A percentile compares a stretch with the other conserved stretches of the same genome.
Evolutionary conservation across 2,329 filamentous ascomycete species (phyloP).

Genomic region (Alternaria conjuncta): DNA sequence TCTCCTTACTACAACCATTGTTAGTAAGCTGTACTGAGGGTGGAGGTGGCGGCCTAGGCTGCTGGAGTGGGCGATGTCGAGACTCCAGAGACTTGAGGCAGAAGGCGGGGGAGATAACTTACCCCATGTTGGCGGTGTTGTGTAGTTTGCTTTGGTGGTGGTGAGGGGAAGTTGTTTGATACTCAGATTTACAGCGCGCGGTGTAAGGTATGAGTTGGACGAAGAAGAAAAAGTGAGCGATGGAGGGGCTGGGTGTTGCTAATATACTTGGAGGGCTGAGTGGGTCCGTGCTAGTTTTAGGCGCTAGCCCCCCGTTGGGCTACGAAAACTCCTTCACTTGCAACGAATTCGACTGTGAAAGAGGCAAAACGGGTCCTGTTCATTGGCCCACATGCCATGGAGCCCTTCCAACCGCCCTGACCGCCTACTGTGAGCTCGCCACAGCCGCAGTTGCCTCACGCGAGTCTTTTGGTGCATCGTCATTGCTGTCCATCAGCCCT

Average conservation of each 20-base stretch:
- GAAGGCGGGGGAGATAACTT: constrained; percentile 45
- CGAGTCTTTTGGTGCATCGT: constrained; percentile 19
- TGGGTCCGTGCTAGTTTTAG: constrained; percentile 10
- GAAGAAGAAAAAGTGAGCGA: constrained; percentile 16
- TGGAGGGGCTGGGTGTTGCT: constrained; percentile 14
- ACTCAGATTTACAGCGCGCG: constrained; percentile 20
- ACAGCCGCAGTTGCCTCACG: constrained; percentile 33
- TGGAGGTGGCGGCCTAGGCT: not conserved
- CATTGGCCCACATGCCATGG: constrained; percentile 18
- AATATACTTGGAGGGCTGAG: constrained; percentile 16
- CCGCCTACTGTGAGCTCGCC: constrained; percentile 26
- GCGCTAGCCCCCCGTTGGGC: constrained; percentile 22
- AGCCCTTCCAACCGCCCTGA: constrained; percentile 12
- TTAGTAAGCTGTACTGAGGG: constrained; percentile 37
- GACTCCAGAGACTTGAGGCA: constrained; percentile 19
- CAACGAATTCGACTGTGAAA: constrained; percentile 15
- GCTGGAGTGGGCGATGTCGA: constrained; percentile 1
- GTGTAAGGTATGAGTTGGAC: constrained; percentile 22
- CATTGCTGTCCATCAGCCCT: constrained; percentile 9
- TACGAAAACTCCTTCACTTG: constrained; percentile 23
- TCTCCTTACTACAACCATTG: constrained; percentile 76
- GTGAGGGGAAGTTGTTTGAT: constrained; percentile 42
- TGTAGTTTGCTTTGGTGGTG: constrained; percentile 36
- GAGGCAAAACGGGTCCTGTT: constrained; percentile 12
- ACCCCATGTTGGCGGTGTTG: constrained; percentile 67